Conservation (phyloP, 805 yeast species). For the Pichia exigua region DNA sequence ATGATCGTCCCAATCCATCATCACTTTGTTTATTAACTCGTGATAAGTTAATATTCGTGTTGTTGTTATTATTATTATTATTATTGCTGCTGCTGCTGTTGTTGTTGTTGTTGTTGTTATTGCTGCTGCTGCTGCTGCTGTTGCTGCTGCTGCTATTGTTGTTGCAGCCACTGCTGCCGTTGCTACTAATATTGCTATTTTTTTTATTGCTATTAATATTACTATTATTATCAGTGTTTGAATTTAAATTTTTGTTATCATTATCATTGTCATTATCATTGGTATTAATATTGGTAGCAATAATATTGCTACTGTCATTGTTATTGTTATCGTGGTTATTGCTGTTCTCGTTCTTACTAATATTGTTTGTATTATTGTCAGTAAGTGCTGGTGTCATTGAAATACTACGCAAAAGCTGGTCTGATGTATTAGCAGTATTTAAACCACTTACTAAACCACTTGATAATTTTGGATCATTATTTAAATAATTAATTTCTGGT, state of each 20-base stretch:
- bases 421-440: conserved; percentile 16
- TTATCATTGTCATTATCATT: neutral
- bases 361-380: neutral
- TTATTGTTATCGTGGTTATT: neutral
- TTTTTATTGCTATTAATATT: neutral
- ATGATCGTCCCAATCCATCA: conserved; percentile 3
- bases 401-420: conserved; percentile 3
- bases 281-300: neutral
- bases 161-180: too few relatives aligned
- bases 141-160: neutral
- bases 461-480: conserved; percentile 5
- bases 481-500: conserved; percentile 12
- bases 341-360: neutral
- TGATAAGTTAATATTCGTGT: neutral
- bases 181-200: neutral
- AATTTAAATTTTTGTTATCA: neutral
- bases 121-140: neutral
- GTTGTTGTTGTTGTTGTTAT: neutral
- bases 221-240: neutral
- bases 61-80: neutral
- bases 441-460: conserved; percentile 11
- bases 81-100: neutral
- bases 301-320: neutral
- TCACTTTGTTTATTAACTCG: neutral
- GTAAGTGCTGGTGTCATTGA: neutral